Conservation (phyloP, 257 asterid genomes). For the Capsicum rhomboideum region DNA sequence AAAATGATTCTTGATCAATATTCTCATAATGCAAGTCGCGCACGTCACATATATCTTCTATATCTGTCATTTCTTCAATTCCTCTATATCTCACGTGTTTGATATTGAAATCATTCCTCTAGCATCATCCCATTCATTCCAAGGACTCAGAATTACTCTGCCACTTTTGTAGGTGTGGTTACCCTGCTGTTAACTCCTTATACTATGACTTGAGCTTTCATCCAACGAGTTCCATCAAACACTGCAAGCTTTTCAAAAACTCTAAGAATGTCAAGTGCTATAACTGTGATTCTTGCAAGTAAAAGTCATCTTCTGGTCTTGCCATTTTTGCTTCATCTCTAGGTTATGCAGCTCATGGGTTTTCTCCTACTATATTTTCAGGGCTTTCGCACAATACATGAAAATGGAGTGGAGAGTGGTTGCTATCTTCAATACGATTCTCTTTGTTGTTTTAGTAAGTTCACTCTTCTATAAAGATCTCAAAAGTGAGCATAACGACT, state of each 20-base stretch:
- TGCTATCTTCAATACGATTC: constrained; percentile 71
- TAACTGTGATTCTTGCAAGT: constrained; percentile 98
- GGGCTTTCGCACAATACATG: constrained; percentile 95
- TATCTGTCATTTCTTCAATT: too few species aligned
- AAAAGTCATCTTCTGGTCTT: constrained; percentile 7
- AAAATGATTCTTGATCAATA: neutral
- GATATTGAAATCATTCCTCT: too few species aligned
- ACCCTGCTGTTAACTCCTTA: neutral
- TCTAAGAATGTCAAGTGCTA: too few species aligned
- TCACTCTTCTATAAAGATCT: neutral
- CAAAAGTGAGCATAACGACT: neutral
- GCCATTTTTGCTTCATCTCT: too few species aligned
- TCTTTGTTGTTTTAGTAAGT: constrained; percentile 65
- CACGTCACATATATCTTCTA: too few species aligned
- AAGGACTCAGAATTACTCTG: too few species aligned
- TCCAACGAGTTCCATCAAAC: constrained; percentile 60
- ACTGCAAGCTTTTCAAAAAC: constrained; percentile 80
- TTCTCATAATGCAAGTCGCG: neutral
- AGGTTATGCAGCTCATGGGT: neutral
- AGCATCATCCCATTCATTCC: too few species aligned
- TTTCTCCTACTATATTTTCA: constrained; percentile 14
- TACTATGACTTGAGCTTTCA: too few species aligned
- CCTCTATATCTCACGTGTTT: too few species aligned
- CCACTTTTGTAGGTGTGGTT: too few species aligned
- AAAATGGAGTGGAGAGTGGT: constrained; percentile 92